Base-by-base conservation (phyloP, 2,329 filamentous ascomycete species). In the Trichoderma semiorbis region DNA sequence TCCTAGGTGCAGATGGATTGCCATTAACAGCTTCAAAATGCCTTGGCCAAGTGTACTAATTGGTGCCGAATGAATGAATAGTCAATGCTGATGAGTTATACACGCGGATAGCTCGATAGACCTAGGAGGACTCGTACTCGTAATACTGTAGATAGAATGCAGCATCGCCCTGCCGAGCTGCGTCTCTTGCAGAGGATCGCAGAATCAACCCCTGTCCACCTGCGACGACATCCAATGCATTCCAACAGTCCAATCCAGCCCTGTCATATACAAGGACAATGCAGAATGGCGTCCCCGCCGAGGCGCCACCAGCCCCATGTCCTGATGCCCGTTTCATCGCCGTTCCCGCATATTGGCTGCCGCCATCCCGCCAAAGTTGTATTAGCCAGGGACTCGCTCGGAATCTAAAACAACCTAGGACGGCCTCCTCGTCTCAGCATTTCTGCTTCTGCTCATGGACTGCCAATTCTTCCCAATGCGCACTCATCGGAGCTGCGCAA, bases 381-480 rank as follows among this genome's bases (percentile, higher is more conserved):
- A 72, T 69, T 69, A 69, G 70, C 70, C 70, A 72, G 70, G 70
- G 70, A 53, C 70, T 57, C 58, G 57, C 57, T 61, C 64, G 64
- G 36, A 67, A 57, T 69, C 70, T 63, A 72, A 72, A 72, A 72
- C 70, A 47, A 58, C 62, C 50, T 62, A 72, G 28, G 53, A 62
- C 55, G 57, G 26, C 64, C 64, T 62, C 58, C 63, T 14, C 64
- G 70, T 72, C 64, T 72, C 70, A 69, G 70, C 70, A 63, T 68
- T 62, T 71, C 43, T 32, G 28, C 67, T 57, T 68, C 47, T 24
- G 32, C 64, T n/a, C 39, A 68, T 43, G 43, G 32, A 55, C 34
- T 63, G 58, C 32, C 53, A 24, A 50, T 62, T 53, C 30, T 61
- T 69, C 24, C 57, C 28, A 53, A 69, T 69, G 66, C 57, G 66